phyloP scores from a whole-genome alignment of 768 basidiomycete genomes.

The Royoungia palumana region DNA sequence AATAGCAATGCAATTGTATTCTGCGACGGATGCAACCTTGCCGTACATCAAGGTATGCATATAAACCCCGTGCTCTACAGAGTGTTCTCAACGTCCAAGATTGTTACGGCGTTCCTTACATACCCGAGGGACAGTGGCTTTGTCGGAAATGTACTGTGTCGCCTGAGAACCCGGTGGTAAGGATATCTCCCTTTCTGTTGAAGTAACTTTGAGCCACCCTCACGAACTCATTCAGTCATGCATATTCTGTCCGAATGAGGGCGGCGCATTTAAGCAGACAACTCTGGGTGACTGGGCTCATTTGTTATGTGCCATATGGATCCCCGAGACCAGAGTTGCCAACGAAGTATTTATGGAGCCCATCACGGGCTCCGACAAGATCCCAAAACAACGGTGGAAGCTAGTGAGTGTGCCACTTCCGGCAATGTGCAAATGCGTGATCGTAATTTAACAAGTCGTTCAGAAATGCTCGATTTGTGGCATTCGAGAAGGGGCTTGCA shows the following conservation, averaged over 20 bases:
- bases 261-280: constrained; percentile 98
- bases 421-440: not conserved
- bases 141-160: constrained; percentile 98
- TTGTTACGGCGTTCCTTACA: constrained; percentile 98
- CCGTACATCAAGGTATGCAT: constrained; percentile 94
- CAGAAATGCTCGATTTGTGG: constrained; percentile 67
- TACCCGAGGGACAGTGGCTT: constrained; percentile 99
- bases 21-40: constrained; percentile 97
- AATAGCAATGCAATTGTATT: constrained; percentile 99
- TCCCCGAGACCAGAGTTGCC: constrained; percentile 88
- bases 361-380: constrained; percentile 81
- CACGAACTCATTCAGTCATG: constrained; percentile 59
- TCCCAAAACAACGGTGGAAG: constrained; percentile 91
- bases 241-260: constrained; percentile 93
- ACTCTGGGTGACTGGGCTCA: constrained; percentile 92
- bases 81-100: constrained; percentile 47
- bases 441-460: constrained; percentile 7
- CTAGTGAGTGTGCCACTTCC: constrained; percentile 53
- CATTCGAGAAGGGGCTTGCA: constrained; percentile 75
- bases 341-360: constrained; percentile 99
- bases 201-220: not conserved
- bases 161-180: constrained; percentile 91
- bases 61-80: not conserved
- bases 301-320: constrained; percentile 94
- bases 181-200: constrained; percentile 25